A percentile compares a stretch with the other conserved stretches of the same genome.
Evolutionary conservation across 1,284 basidiomycete species (phyloP).

Genomic region (Moniliella sp.): DNA sequence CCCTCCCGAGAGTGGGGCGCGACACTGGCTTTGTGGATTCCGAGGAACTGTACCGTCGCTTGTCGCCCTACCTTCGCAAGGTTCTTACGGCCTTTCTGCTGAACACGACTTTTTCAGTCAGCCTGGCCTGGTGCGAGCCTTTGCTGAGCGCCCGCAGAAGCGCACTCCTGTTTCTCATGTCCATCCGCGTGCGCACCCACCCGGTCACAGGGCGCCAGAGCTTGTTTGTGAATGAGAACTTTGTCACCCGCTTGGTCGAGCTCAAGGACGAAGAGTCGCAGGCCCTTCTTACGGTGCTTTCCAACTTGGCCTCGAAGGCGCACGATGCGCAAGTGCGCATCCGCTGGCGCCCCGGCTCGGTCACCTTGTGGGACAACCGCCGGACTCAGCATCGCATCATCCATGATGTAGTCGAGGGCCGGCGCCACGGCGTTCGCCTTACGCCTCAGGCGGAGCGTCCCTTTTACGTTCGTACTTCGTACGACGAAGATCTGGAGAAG

Average conservation of each 20-base stretch:
- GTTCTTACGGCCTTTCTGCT: too few species aligned
- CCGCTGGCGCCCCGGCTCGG: constrained; percentile 46
- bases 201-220: constrained; percentile 63
- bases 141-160: constrained; percentile 9
- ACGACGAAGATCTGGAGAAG: too few species aligned
- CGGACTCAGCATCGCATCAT: constrained; percentile 54
- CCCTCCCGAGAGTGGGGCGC: constrained; percentile 45
- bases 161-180: constrained; percentile 55
- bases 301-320: constrained; percentile 7
- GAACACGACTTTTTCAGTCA: too few species aligned
- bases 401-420: constrained; percentile 45
- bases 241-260: constrained; percentile 53
- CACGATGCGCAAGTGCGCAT: constrained; percentile 27
- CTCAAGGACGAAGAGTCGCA: constrained; percentile 59
- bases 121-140: background rate
- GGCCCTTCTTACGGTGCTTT: constrained; percentile 40
- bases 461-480: too few species aligned
- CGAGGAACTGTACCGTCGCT: constrained; percentile 44
- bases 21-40: constrained; percentile 60
- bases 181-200: constrained; percentile 38
- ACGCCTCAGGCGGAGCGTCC: constrained; percentile 33
- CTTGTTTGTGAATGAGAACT: constrained; percentile 57
- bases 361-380: constrained; percentile 57
- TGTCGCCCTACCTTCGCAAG: constrained; percentile 56
- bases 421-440: constrained; percentile 56